Evolutionary conservation across 257 asterid genomes (phyloP), one percentile per base, ranked within the genome.

Genomic region (Gentiana straminea): DNA sequence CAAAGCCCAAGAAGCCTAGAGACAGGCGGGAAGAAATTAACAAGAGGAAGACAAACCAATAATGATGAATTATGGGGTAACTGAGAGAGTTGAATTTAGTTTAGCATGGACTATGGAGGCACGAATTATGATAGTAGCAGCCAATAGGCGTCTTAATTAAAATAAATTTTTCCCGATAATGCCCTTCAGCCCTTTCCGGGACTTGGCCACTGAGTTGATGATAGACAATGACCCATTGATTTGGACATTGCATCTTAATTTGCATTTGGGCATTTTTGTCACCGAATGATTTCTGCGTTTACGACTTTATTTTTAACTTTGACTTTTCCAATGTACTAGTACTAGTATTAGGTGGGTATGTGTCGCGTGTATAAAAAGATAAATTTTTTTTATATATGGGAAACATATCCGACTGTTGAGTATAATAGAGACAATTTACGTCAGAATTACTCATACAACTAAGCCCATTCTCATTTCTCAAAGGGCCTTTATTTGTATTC

Each of bases 191-290:
- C 34, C 37, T 62, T 64, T 62, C 78, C 55, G 62, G 46, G 50
- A 32, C 36, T 46, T 41, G 56, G 52, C 69, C 49, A 61, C 63
- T 59, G 75, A 60, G 57, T 33, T 56, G 34, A 38, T 39, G 54
- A 5, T 68, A 75, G 73, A 66, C 77, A 64, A 60, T 66, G 63
- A 64, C 67, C 66, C 75, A 44, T 61, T 55, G 81, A 74, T 77
- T 61, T 61, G 66, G 81, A 78, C 80, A 60, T 58, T 57, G 57
- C 67, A 63, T 51, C 46, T 10, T 41, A 2, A 4, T 10, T 5
- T 41, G 9, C 7, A 41, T 41, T 41, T 24, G 24, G 24, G 24
- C 24, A 24, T 24, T 24, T 24, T 24, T 24, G 24, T 24, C 24
- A 24, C 24, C 24, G 24, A 24, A 24, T 24, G 24, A 24, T 24